Percentiles rank a stretch among this genome's conserved stretches.
Evolutionary conservation across 352 stramenopile genomes (phyloP).

Genomic region (Phytophthora aleatoria): DNA sequence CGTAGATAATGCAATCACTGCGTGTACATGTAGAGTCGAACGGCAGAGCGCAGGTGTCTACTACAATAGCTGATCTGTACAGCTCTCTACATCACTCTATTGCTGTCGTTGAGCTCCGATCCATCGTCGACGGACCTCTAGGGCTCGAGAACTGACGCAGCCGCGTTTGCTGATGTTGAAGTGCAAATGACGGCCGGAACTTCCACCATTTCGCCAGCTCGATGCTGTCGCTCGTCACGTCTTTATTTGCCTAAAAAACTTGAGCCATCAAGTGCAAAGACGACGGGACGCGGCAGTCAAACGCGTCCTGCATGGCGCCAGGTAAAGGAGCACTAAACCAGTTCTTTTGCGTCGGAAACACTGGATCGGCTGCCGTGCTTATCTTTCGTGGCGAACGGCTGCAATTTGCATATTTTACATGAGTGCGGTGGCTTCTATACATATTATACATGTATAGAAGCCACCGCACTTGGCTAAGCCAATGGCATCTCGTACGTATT

Average conservation of each 20-base stretch:
- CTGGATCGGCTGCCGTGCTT: slow-evolving; percentile 4
- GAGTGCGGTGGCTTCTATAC: neutral
- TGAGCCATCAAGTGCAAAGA: slow-evolving; percentile 24
- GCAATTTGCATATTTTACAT: slow-evolving; percentile 1
- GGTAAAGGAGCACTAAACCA: slow-evolving; percentile 25
- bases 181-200: slow-evolving; percentile 16
- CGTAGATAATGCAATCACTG: slow-evolving; percentile 10
- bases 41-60: neutral
- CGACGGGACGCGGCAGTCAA: slow-evolving; percentile 16
- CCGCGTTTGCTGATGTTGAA: slow-evolving; percentile 27
- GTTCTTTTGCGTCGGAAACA: slow-evolving; percentile 25
- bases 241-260: slow-evolving; percentile 28
- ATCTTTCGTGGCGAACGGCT: slow-evolving; percentile 21
- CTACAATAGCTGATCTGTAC: neutral
- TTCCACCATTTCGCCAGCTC: slow-evolving; percentile 18
- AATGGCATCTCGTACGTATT: neutral
- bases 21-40: slow-evolving; percentile 4
- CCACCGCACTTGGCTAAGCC: neutral
- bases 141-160: neutral
- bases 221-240: slow-evolving; percentile 24
- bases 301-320: slow-evolving; percentile 6
- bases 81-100: slow-evolving; percentile 3
- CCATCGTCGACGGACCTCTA: neutral
- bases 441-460: slow-evolving; percentile 11
- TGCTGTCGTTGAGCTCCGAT: slow-evolving; percentile 4